A percentile compares a stretch with the other conserved stretches of the same genome.
Evolutionary conservation across 306 rosid genomes (phyloP).

Genomic region (Gleditsia sinensis): DNA sequence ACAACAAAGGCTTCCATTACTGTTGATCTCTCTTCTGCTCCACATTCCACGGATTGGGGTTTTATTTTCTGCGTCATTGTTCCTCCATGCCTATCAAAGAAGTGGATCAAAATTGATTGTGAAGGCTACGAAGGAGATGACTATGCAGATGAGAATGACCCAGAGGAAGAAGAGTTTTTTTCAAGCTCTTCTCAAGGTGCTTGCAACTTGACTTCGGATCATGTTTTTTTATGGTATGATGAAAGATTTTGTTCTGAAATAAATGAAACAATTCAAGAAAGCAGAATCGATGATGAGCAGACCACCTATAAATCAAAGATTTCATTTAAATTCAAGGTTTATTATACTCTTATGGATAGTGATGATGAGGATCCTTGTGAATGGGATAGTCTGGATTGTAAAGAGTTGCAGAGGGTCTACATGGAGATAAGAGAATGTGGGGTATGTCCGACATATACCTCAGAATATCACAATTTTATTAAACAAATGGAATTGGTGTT

Average conservation of each 20-base stretch:
- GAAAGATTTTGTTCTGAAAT: not conserved
- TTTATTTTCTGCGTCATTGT: not conserved
- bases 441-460: not conserved
- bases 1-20: not conserved
- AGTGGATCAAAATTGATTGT: not conserved
- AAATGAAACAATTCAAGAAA: not conserved
- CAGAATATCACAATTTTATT: not conserved
- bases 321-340: not conserved
- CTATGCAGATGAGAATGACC: not conserved
- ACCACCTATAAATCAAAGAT: not conserved
- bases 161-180: not conserved
- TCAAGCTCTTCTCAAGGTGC: not conserved
- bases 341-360: not conserved
- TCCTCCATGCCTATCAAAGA: not conserved
- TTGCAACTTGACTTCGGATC: not conserved
- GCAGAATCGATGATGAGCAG: not conserved
- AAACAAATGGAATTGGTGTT: not conserved
- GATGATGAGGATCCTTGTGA: not conserved
- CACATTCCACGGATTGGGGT: not conserved
- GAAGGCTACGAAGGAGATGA: not conserved
- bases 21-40: not conserved
- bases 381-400: not conserved
- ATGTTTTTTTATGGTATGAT: not conserved
- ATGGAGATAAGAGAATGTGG: not conserved
- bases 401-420: not conserved